A percentile compares a stretch with the other conserved stretches of the same genome.
Evolutionary conservation across 495 filamentous ascomycete genomes (phyloP).

Genomic region (Neurospora terricola): DNA sequence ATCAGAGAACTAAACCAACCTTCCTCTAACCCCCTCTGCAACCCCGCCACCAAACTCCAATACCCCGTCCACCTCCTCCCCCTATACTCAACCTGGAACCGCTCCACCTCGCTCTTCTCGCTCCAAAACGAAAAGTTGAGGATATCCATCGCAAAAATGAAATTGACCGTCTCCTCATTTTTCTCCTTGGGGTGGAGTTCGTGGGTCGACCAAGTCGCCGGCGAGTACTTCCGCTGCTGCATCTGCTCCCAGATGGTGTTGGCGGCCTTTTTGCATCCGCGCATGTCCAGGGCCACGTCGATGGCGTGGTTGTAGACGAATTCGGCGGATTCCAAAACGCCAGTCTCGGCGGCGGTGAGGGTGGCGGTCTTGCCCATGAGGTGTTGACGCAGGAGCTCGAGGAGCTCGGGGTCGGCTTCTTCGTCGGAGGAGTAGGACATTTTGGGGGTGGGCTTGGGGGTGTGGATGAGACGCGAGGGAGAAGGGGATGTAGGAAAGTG

Average conservation of each 20-base stretch:
- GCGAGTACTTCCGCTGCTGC: constrained; percentile 74
- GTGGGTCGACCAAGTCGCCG: constrained; percentile 75
- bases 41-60: constrained; percentile 80
- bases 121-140: constrained; percentile 93
- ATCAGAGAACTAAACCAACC: too few species aligned
- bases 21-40: constrained; percentile 85
- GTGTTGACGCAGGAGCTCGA: constrained; percentile 76
- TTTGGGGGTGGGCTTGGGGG: constrained; percentile 1
- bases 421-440: constrained; percentile 93
- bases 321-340: constrained; percentile 72
- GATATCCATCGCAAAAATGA: constrained; percentile 94
- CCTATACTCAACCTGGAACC: constrained; percentile 72
- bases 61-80: constrained; percentile 86
- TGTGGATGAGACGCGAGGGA: not conserved
- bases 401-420: constrained; percentile 78
- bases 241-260: constrained; percentile 67
- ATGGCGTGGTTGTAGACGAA: constrained; percentile 87
- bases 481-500: too few species aligned
- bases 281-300: constrained; percentile 78
- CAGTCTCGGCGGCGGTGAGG: constrained; percentile 50
- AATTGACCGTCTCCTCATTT: constrained; percentile 68
- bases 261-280: constrained; percentile 70
- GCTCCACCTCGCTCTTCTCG: constrained; percentile 45
- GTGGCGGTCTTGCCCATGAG: constrained; percentile 44
- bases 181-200: constrained; percentile 81